Percentiles rank a stretch among this genome's conserved stretches.
Conservation (phyloP, 1,284 basidiomycete genomes). For the Ustilago vetiveriae region DNA sequence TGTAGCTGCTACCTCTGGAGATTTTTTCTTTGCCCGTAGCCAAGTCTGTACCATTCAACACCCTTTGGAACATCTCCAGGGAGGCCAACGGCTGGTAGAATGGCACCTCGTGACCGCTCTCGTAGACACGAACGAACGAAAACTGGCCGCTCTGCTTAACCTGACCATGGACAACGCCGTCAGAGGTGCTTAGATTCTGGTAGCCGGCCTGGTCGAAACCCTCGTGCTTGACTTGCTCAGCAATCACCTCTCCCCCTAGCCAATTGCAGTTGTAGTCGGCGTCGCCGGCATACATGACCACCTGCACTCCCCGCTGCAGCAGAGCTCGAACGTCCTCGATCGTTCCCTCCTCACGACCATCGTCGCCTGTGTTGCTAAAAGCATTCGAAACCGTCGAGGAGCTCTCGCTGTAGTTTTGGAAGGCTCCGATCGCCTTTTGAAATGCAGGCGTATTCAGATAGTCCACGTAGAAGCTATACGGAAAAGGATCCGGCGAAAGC, state of each 20-base stretch:
- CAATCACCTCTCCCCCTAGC: conserved; percentile 41
- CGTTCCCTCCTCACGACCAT: conserved; percentile 39
- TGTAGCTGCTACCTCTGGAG: conserved; percentile 16
- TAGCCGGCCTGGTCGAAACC: conserved; percentile 45
- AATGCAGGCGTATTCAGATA: conserved; percentile 49
- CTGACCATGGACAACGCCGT: conserved; percentile 34
- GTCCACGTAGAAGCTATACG: conserved; percentile 47
- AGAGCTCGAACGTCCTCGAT: conserved; percentile 42
- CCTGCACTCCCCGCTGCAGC: conserved; percentile 41
- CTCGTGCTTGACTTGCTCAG: conserved; percentile 35
- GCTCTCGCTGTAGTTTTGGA: conserved; percentile 51
- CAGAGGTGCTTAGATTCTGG: conserved; percentile 24
- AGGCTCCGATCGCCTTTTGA: conserved; percentile 50
- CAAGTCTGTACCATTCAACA: conserved; percentile 38
- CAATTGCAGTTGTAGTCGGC: conserved; percentile 60
- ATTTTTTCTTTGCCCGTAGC: conserved; percentile 38
- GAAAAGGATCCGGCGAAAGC: conserved; percentile 54
- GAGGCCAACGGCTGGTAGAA: conserved; percentile 55
- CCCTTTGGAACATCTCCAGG: conserved; percentile 44
- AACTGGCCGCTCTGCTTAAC: conserved; percentile 51
- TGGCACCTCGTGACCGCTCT: conserved; percentile 54
- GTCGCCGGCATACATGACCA: conserved; percentile 50
- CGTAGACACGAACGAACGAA: conserved; percentile 50
- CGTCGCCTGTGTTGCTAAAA: conserved; percentile 48
- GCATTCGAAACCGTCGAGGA: conserved; percentile 30